These are phyloP conservation scores for Blastocladiella britannica DNA, from an alignment of 192 early-diverging fungal species.

Conservation along the genomic window DNA sequence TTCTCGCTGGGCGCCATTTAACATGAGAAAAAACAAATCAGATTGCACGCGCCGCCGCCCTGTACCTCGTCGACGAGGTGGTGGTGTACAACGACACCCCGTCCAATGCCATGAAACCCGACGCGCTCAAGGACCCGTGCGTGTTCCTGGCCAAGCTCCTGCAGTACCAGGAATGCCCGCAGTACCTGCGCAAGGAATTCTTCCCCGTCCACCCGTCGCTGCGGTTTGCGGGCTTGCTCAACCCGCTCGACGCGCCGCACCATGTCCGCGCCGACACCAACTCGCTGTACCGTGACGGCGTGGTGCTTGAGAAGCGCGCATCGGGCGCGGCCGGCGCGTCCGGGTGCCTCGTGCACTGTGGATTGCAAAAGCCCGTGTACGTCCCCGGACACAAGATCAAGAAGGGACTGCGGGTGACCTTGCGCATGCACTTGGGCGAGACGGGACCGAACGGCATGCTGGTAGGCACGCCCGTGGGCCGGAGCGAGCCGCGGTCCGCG, in stretches of 20 bases:
- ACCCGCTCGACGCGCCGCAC: constrained; percentile 43
- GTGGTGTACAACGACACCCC: constrained; percentile 41
- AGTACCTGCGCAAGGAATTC: constrained; percentile 40
- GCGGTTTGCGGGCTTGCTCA: constrained; percentile 37
- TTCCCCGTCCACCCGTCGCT: constrained; percentile 46
- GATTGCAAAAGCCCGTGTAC: constrained; percentile 20
- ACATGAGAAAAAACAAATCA: constrained; percentile 3
- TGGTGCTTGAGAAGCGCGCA: constrained; percentile 23
- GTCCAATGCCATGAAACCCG: constrained; percentile 6
- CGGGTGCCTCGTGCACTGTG: constrained; percentile 27
- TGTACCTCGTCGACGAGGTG: constrained; percentile 45
- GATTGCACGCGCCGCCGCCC: constrained; percentile 32
- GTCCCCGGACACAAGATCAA: constrained; percentile 26
- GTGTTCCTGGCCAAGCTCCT: constrained; percentile 42
- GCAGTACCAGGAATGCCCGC: constrained; percentile 47
- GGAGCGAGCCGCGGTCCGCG: constrained; percentile 33
- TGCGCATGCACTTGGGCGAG: constrained; percentile 14
- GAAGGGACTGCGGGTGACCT: constrained; percentile 37
- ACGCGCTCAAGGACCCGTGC: constrained; percentile 16
- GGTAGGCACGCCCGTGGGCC: constrained; percentile 29
- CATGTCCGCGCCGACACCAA: constrained; percentile 38
- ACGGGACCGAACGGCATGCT: constrained; percentile 14
- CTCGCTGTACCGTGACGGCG: constrained; percentile 36
- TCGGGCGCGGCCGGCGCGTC: constrained; percentile 2
- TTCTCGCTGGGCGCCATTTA: background rate